phyloP scores from a whole-genome alignment of 1,139 yeast genomes.

The Blastobotrys elegans region DNA sequence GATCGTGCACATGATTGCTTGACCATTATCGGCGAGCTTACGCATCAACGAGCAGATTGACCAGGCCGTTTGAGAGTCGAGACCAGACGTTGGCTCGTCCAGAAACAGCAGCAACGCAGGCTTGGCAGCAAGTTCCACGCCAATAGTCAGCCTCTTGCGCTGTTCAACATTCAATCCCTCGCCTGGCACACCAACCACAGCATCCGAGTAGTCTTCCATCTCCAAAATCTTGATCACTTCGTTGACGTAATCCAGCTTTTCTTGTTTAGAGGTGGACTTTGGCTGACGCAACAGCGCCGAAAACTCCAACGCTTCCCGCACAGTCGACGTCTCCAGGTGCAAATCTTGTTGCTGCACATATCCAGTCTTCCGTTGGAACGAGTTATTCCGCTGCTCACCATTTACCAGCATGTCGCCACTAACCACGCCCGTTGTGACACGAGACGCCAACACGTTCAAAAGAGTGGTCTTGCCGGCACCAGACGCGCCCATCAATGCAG shows the following conservation, averaged over 20 bases:
- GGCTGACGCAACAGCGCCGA: constrained; percentile 89
- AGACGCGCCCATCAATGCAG: constrained; percentile 60
- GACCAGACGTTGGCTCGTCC: too few relatives aligned
- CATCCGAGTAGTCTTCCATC: constrained; percentile 70
- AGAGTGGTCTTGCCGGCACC: constrained; percentile 93
- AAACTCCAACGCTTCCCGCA: constrained; percentile 87
- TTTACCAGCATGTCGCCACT: constrained; percentile 67
- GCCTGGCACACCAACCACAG: constrained; percentile 83
- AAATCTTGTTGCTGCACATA: too few relatives aligned
- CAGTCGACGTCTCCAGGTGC: constrained; percentile 86
- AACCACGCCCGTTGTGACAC: constrained; percentile 68
- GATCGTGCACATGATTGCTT: constrained; percentile 76
- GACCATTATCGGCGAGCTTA: constrained; percentile 71
- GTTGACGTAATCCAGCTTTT: constrained; percentile 51
- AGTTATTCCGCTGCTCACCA: constrained; percentile 46
- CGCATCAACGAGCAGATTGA: constrained; percentile 72
- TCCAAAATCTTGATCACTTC: constrained; percentile 76
- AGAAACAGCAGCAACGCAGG: constrained; percentile 72
- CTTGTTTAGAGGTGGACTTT: constrained; percentile 65
- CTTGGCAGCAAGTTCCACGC: constrained; percentile 66
- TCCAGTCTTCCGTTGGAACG: constrained; percentile 69
- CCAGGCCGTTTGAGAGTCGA: constrained; percentile 94
- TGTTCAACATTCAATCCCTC: constrained; percentile 96
- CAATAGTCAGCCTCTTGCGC: constrained; percentile 77
- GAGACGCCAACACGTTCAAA: constrained; percentile 82